These are phyloP conservation scores for Lodderomyces pseudojiufengensis DNA, from an alignment of 1,139 yeast species.

Conservation along the genomic window DNA sequence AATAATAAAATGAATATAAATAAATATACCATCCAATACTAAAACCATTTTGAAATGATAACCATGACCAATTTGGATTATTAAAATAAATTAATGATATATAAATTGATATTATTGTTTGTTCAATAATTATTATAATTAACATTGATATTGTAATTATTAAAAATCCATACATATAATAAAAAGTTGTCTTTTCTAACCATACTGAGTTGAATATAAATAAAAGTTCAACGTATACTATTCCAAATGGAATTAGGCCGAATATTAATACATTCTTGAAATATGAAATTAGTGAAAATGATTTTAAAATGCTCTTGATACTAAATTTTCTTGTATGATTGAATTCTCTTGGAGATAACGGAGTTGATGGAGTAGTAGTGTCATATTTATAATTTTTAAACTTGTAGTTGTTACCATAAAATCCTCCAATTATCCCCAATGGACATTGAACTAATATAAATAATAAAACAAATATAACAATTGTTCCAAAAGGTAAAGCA, in stretches of 20 bases:
- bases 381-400: conserved; percentile 19
- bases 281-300: conserved; percentile 5
- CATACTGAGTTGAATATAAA: conserved; percentile 75
- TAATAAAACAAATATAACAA: conserved; percentile 52
- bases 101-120: conserved; percentile 70
- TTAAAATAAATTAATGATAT: conserved; percentile 54
- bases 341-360: no score
- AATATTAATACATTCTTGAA: conserved; percentile 31
- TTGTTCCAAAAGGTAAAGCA: conserved; percentile 74
- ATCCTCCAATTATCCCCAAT: conserved; percentile 69
- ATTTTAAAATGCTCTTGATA: neutral
- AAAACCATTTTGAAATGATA: conserved; percentile 68
- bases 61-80: conserved; percentile 82
- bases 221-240: conserved; percentile 74
- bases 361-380: neutral
- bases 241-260: conserved; percentile 74
- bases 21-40: conserved; percentile 70
- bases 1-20: conserved; percentile 66
- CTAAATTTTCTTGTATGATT: neutral
- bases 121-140: conserved; percentile 62
- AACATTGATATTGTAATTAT: conserved; percentile 59
- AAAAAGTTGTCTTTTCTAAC: conserved; percentile 75
- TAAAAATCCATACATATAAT: conserved; percentile 77
- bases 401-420: conserved; percentile 44
- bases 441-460: conserved; percentile 71